Evolutionary conservation across 768 basidiomycete species (phyloP).

Genomic region (Boletus huronensis): DNA sequence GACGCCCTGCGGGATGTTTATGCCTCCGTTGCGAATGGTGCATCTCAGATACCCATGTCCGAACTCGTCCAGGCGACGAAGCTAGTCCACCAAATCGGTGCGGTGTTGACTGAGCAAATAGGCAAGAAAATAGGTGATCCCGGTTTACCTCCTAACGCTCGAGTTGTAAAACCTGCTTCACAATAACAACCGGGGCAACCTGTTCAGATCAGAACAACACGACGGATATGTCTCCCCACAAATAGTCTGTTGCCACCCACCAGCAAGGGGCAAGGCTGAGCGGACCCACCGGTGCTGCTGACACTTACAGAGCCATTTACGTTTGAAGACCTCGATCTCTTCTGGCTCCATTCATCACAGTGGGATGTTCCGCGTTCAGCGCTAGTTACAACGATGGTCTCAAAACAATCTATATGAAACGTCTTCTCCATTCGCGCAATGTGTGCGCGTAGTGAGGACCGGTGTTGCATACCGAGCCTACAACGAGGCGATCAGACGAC

Average conservation of each 20-base stretch:
- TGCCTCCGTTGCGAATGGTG: conserved; percentile 39
- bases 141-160: not conserved
- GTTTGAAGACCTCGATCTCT: not conserved
- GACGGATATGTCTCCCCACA: not conserved
- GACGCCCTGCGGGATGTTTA: conserved; percentile 44
- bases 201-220: not conserved
- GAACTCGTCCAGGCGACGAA: conserved; percentile 47
- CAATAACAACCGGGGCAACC: not conserved
- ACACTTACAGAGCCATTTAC: not conserved
- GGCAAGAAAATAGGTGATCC: conserved; percentile 31
- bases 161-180: not conserved
- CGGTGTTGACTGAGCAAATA: conserved; percentile 45
- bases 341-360: not conserved
- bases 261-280: not conserved
- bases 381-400: not conserved
- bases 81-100: conserved; percentile 45
- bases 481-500: not conserved
- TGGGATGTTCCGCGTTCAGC: not conserved
- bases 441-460: not conserved
- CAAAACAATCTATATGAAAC: not conserved
- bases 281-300: not conserved
- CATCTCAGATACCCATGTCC: conserved; percentile 47
- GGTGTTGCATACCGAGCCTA: not conserved
- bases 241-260: not conserved
- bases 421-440: not conserved